phyloP scores from a whole-genome alignment of 495 filamentous ascomycete genomes.

The Penicillium argentinense region DNA sequence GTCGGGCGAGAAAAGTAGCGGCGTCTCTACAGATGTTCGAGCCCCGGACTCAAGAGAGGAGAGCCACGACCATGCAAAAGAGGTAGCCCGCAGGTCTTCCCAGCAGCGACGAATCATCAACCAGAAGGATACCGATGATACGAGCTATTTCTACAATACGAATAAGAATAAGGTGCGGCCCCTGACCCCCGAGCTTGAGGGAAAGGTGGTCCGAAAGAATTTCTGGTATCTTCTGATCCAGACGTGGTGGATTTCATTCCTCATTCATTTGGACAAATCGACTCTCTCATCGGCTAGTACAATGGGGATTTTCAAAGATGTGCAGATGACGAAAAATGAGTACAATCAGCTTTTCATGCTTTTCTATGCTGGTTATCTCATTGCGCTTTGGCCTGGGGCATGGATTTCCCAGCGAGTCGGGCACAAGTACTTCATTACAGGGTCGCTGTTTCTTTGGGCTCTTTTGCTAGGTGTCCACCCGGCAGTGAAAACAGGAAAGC shows the following conservation, averaged over 20 bases:
- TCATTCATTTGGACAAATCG: slow-evolving; percentile 8
- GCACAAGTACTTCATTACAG: slow-evolving; percentile 7
- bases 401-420: slow-evolving; percentile 6
- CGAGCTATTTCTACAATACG: slow-evolving; percentile 7
- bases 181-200: neutral
- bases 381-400: slow-evolving; percentile 8
- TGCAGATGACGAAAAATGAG: slow-evolving; percentile 9
- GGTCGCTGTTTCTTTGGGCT: slow-evolving; percentile 7
- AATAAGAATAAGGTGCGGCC: slow-evolving; percentile 1
- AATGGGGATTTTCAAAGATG: slow-evolving; percentile 9
- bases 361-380: slow-evolving; percentile 9
- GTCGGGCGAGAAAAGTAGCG: neutral
- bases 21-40: neutral
- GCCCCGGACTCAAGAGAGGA: neutral
- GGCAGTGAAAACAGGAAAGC: slow-evolving; percentile 5
- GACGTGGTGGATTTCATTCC: slow-evolving; percentile 13
- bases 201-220: slow-evolving; percentile 7
- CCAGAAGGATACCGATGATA: slow-evolving; percentile 5
- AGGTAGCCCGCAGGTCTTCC: neutral
- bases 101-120: neutral
- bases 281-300: slow-evolving; percentile 11
- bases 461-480: slow-evolving; percentile 2
- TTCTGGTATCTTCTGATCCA: slow-evolving; percentile 5
- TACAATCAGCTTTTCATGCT: slow-evolving; percentile 11
- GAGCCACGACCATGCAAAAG: neutral